A percentile compares a stretch with the other conserved stretches of the same genome.
Evolutionary conservation across 768 basidiomycete species (phyloP).

Genomic region (Kwoniella dendrophila): DNA sequence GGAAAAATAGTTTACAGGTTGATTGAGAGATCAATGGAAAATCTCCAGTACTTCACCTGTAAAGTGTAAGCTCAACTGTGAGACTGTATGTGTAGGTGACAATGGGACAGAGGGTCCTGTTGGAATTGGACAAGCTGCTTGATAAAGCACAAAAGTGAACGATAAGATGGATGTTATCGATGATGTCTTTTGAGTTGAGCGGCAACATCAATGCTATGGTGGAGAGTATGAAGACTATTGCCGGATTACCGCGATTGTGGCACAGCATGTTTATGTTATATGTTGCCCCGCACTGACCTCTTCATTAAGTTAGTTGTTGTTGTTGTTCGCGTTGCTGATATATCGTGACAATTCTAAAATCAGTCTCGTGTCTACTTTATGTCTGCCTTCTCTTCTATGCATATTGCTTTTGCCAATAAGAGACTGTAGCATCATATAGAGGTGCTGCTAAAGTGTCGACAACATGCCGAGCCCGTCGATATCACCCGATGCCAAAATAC

Average conservation of each 20-base stretch:
- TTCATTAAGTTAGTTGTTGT: no score
- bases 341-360: background rate
- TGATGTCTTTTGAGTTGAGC: background rate
- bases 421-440: background rate
- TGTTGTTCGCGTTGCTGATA: background rate
- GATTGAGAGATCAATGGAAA: background rate
- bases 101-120: background rate
- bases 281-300: slow-evolving; percentile 7
- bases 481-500: slow-evolving; percentile 29
- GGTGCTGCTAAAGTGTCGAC: background rate
- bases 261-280: background rate
- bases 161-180: background rate
- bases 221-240: background rate
- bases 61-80: background rate
- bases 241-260: slow-evolving; percentile 7
- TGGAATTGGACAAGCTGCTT: no score
- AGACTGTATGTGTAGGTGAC: background rate
- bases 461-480: slow-evolving; percentile 21
- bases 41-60: slow-evolving; percentile 14
- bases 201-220: background rate
- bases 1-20: slow-evolving; percentile 32
- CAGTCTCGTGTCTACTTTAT: slow-evolving; percentile 36
- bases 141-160: no score
- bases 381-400: no score
- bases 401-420: background rate